Evolutionary conservation across 2,329 filamentous ascomycete species (phyloP), one percentile per base, ranked within the genome.

Genomic region (Aspergillus carbonarius): DNA sequence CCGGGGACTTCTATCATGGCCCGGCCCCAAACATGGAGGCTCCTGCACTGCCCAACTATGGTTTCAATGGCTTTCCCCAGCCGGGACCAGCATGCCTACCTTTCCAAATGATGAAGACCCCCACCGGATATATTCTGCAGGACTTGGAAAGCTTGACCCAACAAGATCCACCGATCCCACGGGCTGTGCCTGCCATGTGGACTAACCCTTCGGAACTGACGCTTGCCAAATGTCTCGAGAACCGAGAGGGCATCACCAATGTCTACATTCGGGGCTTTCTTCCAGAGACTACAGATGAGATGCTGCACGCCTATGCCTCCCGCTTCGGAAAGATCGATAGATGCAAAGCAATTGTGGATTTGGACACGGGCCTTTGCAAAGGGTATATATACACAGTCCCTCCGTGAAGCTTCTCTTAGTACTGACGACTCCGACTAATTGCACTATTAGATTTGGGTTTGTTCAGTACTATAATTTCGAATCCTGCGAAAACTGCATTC

Each of bases 291-390:
- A 95, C 96, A 50, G 95, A 99, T 70, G 90, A 96, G 51, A 88
- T 96, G 72, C 81, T 99, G 17, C 85, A 90, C 68, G 82, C 83
- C 44, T 98, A 95, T 78, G 89, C 93, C 44, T 83, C 86, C 66
- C 90, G 93, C 52, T 99, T 98, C 72, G 96, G 95, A 42, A 88
- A 89, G 60, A 95, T 99, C 58, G 92, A 96, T 78, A 96, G 93
- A 65, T 97, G 92, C 71, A 99, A 99, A 82, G 95, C 96, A 13
- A 99, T 99, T 78, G 96, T 99, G 70, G 96, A 99, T 78, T 89
- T 93, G 54, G 88, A 90, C 66, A 96, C 92, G 50, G 91, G 92
- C 60, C 88, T 92, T 63, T 99, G 95, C 85, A 99, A 99, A 79
- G 95, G 95, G 95, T 96, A 79, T 78, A 8, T 96, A 79, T 78